Percentiles rank a stretch among this genome's conserved stretches.
phyloP scores from a whole-genome alignment of 345 rosid genomes.

The Rhodamnia argentea region DNA sequence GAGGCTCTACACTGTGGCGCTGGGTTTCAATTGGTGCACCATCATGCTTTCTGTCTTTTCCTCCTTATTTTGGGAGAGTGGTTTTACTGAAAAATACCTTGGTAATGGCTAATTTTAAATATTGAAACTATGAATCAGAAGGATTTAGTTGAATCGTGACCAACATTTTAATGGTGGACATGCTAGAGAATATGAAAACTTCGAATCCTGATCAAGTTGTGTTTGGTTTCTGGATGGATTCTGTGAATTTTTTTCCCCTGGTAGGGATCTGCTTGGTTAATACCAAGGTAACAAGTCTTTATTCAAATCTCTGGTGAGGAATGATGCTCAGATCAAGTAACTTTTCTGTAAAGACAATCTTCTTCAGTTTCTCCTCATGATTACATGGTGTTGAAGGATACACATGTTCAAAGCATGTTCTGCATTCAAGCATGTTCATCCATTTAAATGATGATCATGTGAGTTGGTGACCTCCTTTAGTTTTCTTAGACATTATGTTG shows the following conservation, averaged over 20 bases:
- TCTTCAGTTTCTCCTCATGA: background rate
- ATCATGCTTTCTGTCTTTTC: background rate
- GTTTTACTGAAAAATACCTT: background rate
- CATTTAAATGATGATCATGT: background rate
- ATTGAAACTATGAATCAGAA: background rate
- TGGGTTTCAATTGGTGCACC: background rate
- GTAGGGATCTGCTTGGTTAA: background rate
- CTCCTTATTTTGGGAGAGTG: background rate
- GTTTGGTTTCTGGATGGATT: background rate
- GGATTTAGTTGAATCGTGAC: background rate
- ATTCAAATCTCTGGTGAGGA: background rate
- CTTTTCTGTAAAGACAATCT: background rate
- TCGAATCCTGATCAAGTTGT: background rate
- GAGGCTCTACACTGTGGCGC: background rate
- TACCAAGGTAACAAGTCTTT: background rate
- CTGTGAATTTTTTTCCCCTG: background rate
- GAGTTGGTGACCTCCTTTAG: background rate
- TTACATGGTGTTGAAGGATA: background rate
- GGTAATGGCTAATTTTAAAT: background rate
- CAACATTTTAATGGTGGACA: background rate
- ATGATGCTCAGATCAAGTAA: background rate
- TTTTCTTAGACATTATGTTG: background rate
- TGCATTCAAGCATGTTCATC: background rate
- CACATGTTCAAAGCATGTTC: background rate
- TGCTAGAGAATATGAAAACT: background rate